A percentile compares a stretch with the other conserved stretches of the same genome.
Conservation (phyloP, 1,139 yeast species). For the Zygosaccharomyces pseudobailii region DNA sequence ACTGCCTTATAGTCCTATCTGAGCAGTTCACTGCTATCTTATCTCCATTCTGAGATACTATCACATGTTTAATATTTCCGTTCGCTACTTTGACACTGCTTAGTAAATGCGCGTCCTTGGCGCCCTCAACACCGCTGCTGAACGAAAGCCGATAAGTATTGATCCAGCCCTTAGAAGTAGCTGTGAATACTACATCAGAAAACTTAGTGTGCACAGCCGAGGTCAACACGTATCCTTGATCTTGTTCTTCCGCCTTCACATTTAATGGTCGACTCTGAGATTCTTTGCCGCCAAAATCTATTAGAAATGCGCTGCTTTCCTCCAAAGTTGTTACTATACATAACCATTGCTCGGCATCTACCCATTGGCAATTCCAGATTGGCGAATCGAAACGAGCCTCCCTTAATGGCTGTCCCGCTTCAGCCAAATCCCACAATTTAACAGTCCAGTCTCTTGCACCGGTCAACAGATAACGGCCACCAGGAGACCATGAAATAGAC, state of each 20-base stretch:
- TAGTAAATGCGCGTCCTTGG: constrained; percentile 36
- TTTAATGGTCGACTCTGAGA: constrained; percentile 33
- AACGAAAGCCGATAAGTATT: constrained; percentile 42
- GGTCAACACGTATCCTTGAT: constrained; percentile 31
- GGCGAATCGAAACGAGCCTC: constrained; percentile 61
- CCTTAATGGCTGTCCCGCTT: constrained; percentile 58
- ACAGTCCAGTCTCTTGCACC: constrained; percentile 85
- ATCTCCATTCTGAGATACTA: constrained; percentile 60
- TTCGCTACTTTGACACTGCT: constrained; percentile 54
- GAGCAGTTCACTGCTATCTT: constrained; percentile 74
- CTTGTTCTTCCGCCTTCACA: constrained; percentile 16
- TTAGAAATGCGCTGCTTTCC: constrained; percentile 44
- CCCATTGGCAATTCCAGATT: constrained; percentile 33
- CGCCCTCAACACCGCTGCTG: constrained; percentile 11
- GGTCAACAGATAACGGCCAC: constrained; percentile 67
- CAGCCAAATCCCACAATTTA: constrained; percentile 71
- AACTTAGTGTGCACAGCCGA: constrained; percentile 32
- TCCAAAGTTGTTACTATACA: constrained; percentile 35
- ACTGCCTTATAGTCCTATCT: constrained; percentile 77
- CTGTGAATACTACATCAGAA: constrained; percentile 55
- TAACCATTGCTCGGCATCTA: constrained; percentile 10
- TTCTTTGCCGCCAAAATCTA: constrained; percentile 52
- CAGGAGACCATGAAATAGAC: constrained; percentile 69
- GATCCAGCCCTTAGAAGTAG: constrained; percentile 78
- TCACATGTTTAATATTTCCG: constrained; percentile 68